phyloP scores from a whole-genome alignment of 345 rosid genomes.

The Aurinia saxatilis region DNA sequence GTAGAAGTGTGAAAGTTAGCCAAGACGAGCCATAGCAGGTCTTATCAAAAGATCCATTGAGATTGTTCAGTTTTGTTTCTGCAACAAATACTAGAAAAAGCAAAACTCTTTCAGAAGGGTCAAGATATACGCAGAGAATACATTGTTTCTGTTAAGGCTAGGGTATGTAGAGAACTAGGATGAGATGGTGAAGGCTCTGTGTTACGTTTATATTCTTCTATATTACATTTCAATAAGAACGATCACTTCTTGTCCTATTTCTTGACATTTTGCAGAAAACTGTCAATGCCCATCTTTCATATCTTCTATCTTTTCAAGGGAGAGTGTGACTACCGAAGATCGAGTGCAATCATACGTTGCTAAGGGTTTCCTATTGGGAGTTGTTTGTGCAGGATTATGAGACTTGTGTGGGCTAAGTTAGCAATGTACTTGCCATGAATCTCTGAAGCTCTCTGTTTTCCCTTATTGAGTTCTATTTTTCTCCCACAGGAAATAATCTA shows the following conservation, averaged over 20 bases:
- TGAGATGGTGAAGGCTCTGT: conserved; percentile 62
- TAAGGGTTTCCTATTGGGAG: too few relatives aligned
- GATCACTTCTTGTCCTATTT: background rate
- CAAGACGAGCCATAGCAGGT: conserved; percentile 41
- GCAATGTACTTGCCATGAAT: too few relatives aligned
- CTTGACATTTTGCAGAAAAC: background rate
- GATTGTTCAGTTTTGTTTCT: conserved; percentile 51
- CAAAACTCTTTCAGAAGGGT: conserved; percentile 20
- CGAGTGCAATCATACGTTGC: too few relatives aligned
- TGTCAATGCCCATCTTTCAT: background rate
- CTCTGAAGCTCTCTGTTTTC: too few relatives aligned
- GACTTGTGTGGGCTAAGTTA: too few relatives aligned
- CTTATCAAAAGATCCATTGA: conserved; percentile 50
- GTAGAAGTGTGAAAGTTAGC: conserved; percentile 35
- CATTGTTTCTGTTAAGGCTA: conserved; percentile 50
- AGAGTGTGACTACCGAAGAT: too few relatives aligned
- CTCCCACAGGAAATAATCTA: too few relatives aligned
- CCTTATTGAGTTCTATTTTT: too few relatives aligned
- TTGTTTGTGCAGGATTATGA: too few relatives aligned
- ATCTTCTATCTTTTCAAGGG: background rate
- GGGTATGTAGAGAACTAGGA: conserved; percentile 80
- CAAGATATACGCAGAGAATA: conserved; percentile 44
- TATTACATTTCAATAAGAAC: conserved; percentile 2
- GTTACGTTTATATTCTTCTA: too few relatives aligned
- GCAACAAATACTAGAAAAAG: conserved; percentile 27